Percentiles rank a stretch among this genome's conserved stretches.
These are phyloP conservation scores for Globisporangium mamillatum DNA, from an alignment of 352 stramenopile genomes.

Conservation along the genomic window DNA sequence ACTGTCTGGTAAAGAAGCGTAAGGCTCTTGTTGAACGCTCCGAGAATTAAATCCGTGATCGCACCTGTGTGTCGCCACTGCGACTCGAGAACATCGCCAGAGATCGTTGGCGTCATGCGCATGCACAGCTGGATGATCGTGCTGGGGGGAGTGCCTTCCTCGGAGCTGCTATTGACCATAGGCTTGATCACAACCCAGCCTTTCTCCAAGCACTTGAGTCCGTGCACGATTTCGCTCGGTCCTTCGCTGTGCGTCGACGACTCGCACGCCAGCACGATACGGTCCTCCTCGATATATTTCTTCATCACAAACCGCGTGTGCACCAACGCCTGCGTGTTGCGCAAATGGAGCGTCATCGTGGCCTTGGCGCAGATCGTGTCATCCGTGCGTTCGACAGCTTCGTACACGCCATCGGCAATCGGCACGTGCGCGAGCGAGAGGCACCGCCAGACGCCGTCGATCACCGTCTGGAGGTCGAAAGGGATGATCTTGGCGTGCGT, in stretches of 20 bases:
- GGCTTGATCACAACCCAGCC: slow-evolving; percentile 29
- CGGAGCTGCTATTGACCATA: background rate
- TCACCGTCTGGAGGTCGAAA: slow-evolving; percentile 12
- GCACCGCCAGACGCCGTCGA: slow-evolving; percentile 15
- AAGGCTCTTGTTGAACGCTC: slow-evolving; percentile 42
- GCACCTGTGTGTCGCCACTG: slow-evolving; percentile 28
- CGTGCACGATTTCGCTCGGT: slow-evolving; percentile 14
- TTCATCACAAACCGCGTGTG: slow-evolving; percentile 27
- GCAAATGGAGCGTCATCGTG: slow-evolving; percentile 20
- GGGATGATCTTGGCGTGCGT: slow-evolving; percentile 18
- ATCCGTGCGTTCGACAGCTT: slow-evolving; percentile 24
- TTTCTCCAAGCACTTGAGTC: slow-evolving; percentile 24
- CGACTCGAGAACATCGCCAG: slow-evolving; percentile 12
- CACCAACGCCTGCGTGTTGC: slow-evolving; percentile 20
- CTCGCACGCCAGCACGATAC: slow-evolving; percentile 26
- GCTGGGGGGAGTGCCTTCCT: slow-evolving; percentile 11
- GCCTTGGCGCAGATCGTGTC: slow-evolving; percentile 24
- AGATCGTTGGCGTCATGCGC: slow-evolving; percentile 41
- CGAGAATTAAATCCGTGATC: slow-evolving; percentile 48
- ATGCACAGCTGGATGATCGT: slow-evolving; percentile 56
- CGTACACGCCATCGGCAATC: slow-evolving; percentile 15
- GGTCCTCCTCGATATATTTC: slow-evolving; percentile 22
- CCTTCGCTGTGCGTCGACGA: slow-evolving; percentile 24
- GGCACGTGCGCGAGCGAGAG: slow-evolving; percentile 15
- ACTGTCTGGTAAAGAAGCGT: slow-evolving; percentile 45